Evolutionary conservation across 1,139 yeast genomes (phyloP).

Genomic region (Taphrina deformans): DNA sequence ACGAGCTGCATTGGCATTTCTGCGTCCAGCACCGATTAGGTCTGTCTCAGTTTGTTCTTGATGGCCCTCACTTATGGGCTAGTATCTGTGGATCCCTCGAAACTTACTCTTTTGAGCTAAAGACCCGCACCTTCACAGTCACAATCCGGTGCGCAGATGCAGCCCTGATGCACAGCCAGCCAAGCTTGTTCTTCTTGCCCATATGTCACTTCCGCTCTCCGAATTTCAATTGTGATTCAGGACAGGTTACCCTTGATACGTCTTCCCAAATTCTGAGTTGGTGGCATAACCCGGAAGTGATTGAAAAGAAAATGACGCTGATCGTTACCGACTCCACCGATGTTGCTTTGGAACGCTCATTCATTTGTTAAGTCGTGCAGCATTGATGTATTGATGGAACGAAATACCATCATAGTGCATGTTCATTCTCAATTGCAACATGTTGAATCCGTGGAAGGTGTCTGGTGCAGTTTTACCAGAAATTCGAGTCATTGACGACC

Average conservation of each 20-base stretch:
- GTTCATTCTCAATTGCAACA: too few relatives aligned
- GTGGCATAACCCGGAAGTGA: neutral
- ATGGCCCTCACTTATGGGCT: neutral
- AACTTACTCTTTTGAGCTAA: conserved; percentile 43
- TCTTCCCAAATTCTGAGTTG: neutral
- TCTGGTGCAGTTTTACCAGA: too few relatives aligned
- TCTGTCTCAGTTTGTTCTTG: conserved; percentile 33
- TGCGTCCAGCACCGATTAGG: conserved; percentile 46
- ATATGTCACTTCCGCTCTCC: neutral
- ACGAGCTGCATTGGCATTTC: conserved; percentile 47
- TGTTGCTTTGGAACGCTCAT: neutral
- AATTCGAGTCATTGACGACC: too few relatives aligned
- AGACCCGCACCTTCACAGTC: conserved; percentile 42
- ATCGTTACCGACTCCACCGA: neutral
- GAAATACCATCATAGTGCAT: too few relatives aligned
- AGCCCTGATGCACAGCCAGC: neutral
- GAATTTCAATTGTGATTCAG: neutral
- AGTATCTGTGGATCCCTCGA: conserved; percentile 42
- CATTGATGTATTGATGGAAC: too few relatives aligned
- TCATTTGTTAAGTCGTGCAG: neutral
- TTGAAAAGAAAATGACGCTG: neutral
- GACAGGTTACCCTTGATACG: neutral
- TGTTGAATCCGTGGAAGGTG: too few relatives aligned
- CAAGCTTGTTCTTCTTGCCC: neutral
- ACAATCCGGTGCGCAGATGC: conserved; percentile 37